phyloP scores from a whole-genome alignment of 2,329 filamentous ascomycete species.

The Incumbomyces lentus region DNA sequence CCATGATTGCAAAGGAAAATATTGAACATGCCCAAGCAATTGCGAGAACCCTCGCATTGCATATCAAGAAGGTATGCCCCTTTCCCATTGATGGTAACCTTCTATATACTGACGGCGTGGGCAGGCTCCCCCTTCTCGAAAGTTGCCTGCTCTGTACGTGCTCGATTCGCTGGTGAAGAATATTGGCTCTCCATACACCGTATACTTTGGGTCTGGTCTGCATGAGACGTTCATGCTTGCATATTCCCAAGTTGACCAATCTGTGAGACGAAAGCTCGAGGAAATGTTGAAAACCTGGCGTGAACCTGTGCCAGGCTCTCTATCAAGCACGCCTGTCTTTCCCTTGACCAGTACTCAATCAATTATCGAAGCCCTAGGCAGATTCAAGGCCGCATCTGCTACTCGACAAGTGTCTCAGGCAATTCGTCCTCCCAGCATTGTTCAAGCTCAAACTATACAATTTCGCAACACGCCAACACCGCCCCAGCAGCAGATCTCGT shows the following conservation, averaged over 20 bases:
- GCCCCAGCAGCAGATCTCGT: conserved; percentile 35
- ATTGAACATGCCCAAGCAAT: conserved; percentile 92
- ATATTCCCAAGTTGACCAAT: conserved; percentile 76
- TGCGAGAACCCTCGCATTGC: conserved; percentile 77
- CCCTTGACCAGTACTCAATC: conserved; percentile 73
- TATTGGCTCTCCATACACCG: conserved; percentile 91
- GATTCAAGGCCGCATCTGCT: conserved; percentile 54
- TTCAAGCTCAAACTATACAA: conserved; percentile 41
- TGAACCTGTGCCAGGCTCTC: conserved; percentile 84
- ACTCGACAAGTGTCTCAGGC: conserved; percentile 37
- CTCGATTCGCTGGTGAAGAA: conserved; percentile 98
- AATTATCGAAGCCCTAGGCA: conserved; percentile 90
- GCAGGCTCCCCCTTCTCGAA: conserved; percentile 81
- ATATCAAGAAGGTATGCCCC: conserved; percentile 81
- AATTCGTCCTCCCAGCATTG: conserved; percentile 37
- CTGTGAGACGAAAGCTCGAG: conserved; percentile 81
- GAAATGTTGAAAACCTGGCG: conserved; percentile 98
- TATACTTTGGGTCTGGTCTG: conserved; percentile 85
- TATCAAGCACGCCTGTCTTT: conserved; percentile 89
- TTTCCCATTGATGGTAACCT: conserved; percentile 3
- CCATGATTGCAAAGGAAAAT: conserved; percentile 93
- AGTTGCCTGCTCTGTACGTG: conserved; percentile 91
- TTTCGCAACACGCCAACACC: conserved; percentile 68
- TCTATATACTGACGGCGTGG: conserved; percentile 18
- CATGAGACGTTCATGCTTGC: conserved; percentile 96